These are phyloP conservation scores for Clarireedia paspali DNA, from an alignment of 2,329 filamentous ascomycete genomes.

Conservation along the genomic window DNA sequence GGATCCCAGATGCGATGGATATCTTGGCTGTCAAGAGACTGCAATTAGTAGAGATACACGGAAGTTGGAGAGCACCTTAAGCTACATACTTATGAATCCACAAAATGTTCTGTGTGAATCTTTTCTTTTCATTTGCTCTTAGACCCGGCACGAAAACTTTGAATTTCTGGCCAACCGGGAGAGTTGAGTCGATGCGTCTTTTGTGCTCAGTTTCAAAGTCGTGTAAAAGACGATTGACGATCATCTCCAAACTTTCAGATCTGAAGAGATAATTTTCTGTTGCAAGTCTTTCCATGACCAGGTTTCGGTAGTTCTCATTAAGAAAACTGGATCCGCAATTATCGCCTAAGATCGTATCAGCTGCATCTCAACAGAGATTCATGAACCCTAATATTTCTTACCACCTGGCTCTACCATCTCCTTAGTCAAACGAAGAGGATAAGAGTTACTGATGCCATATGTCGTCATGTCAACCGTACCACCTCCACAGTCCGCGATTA, in stretches of 20 bases:
- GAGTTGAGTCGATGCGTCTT: background rate
- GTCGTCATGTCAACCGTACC: slow-evolving; percentile 24
- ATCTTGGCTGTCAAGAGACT: slow-evolving; percentile 4
- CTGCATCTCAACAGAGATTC: no score
- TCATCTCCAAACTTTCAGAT: background rate
- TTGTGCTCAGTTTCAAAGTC: slow-evolving; percentile 2
- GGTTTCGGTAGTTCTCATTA: slow-evolving; percentile 10
- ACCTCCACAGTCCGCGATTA: slow-evolving; percentile 23
- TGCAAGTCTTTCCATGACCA: background rate
- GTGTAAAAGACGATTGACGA: background rate
- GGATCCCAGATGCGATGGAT: slow-evolving; percentile 14
- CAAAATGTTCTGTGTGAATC: background rate
- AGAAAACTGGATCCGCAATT: slow-evolving; percentile 13
- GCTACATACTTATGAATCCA: background rate
- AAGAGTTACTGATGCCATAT: slow-evolving; percentile 17
- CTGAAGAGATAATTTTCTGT: slow-evolving; percentile 8
- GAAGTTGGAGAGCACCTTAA: no score
- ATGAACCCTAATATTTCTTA: background rate
- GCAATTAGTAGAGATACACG: background rate
- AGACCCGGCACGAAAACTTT: background rate
- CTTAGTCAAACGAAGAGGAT: slow-evolving; percentile 19
- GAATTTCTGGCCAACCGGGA: background rate
- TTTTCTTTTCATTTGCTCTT: background rate
- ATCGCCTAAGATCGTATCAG: slow-evolving; percentile 1
- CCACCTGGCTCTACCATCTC: slow-evolving; percentile 15